A percentile compares a stretch with the other conserved stretches of the same genome.
These are phyloP conservation scores for Aureobasidium lini DNA, from an alignment of 2,329 filamentous ascomycete species.

Conservation along the genomic window DNA sequence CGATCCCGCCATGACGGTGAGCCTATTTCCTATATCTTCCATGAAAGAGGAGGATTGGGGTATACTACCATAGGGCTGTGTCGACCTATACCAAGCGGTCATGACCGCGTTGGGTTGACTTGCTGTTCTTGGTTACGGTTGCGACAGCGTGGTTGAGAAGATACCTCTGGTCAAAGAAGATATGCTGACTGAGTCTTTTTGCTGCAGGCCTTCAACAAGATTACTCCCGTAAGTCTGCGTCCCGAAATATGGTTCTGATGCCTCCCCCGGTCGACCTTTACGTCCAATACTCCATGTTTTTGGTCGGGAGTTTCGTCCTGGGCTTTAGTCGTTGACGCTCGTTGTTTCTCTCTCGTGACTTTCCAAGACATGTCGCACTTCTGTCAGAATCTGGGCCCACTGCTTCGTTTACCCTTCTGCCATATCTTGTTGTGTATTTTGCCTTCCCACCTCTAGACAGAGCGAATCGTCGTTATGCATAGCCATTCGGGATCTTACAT, in stretches of 20 bases:
- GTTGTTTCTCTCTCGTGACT: neutral
- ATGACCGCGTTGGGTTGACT: neutral
- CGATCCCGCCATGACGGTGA: constrained; percentile 21
- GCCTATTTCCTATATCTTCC: neutral
- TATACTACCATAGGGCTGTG: neutral
- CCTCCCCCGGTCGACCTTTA: neutral
- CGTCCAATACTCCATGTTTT: neutral
- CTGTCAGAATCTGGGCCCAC: no score
- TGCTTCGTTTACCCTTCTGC: neutral
- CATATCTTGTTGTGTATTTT: neutral
- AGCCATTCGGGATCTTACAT: neutral
- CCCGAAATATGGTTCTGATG: neutral
- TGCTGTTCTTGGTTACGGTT: neutral
- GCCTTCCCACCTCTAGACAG: neutral
- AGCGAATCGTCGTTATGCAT: neutral
- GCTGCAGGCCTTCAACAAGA: constrained; percentile 50
- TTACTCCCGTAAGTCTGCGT: constrained; percentile 60
- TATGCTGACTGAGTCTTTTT: neutral
- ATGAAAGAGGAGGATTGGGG: neutral
- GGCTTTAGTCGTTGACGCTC: neutral
- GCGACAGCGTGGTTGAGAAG: neutral
- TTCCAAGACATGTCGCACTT: neutral
- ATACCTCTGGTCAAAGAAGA: neutral
- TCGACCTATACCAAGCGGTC: neutral
- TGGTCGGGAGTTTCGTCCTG: neutral